Conservation (phyloP, 176 grass and related monocot genomes). For the Zizania latifolia region DNA sequence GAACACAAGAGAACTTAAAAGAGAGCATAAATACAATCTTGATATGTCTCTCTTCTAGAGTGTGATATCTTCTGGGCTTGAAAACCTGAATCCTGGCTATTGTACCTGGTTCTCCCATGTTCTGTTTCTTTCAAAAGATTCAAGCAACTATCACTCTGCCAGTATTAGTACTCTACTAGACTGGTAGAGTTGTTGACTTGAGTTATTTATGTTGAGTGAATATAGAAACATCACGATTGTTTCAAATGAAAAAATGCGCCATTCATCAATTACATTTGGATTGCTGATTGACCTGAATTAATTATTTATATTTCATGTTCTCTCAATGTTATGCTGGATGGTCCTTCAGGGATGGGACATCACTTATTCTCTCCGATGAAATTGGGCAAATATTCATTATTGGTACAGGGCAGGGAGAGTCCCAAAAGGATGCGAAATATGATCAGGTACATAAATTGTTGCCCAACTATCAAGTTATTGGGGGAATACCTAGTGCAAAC, state of each 20-base stretch:
- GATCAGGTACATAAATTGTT: constrained; percentile 63
- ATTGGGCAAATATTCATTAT: constrained; percentile 98
- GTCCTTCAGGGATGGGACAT: constrained; percentile 83
- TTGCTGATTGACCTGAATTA: constrained; percentile 22
- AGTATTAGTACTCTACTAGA: background rate
- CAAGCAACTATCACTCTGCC: background rate
- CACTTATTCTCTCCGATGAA: constrained; percentile 93
- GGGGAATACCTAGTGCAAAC: background rate
- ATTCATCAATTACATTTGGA: background rate
- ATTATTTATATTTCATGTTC: background rate
- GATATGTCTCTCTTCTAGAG: background rate
- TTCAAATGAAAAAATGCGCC: constrained; percentile 15
- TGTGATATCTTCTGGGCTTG: background rate
- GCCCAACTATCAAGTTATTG: constrained; percentile 7
- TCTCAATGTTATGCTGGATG: constrained; percentile 25
- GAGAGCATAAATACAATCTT: background rate
- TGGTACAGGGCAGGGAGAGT: constrained; percentile 91
- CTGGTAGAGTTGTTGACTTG: background rate
- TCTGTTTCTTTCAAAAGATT: background rate
- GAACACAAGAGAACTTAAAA: background rate
- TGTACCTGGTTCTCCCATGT: background rate
- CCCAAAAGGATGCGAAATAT: constrained; percentile 97
- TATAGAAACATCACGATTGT: background rate
- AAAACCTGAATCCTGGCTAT: background rate
- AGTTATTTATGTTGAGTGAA: background rate